These are phyloP conservation scores for Persicaria tinctoria DNA, from an alignment of 148 eudicot genomes.

Conservation along the genomic window DNA sequence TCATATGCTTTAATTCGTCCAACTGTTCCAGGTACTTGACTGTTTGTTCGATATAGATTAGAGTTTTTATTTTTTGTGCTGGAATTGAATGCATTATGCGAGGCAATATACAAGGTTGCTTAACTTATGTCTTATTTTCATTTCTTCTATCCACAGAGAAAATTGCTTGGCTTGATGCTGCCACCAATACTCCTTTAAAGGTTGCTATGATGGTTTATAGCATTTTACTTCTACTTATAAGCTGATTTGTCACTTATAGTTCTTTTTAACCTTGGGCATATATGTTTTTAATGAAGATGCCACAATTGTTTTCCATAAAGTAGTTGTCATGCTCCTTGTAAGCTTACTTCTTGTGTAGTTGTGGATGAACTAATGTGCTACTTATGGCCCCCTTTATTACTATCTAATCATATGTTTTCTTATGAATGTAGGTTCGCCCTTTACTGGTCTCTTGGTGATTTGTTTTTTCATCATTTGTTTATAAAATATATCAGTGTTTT, in stretches of 20 bases:
- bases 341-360: not conserved
- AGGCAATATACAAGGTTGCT: not conserved
- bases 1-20: conserved; percentile 94
- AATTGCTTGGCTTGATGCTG: conserved; percentile 92
- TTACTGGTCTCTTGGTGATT: not conserved
- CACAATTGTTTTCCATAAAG: too few species aligned
- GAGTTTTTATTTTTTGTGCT: conserved; percentile 9
- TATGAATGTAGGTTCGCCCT: not conserved
- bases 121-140: not conserved
- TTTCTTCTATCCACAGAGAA: conserved; percentile 35
- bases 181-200: conserved; percentile 80
- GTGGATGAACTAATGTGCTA: not conserved
- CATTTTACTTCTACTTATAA: not conserved
- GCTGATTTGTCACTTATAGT: not conserved
- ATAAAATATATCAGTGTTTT: not conserved
- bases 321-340: not conserved
- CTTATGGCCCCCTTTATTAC: not conserved
- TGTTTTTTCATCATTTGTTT: too few species aligned
- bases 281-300: not conserved
- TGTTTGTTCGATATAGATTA: not conserved
- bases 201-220: conserved; percentile 24
- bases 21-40: conserved; percentile 55
- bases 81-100: not conserved
- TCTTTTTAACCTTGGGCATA: not conserved
- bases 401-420: not conserved